Percentiles rank a stretch among this genome's conserved stretches.
Evolutionary conservation across 345 rosid species (phyloP).

Genomic region (Pelargonium nanum): DNA sequence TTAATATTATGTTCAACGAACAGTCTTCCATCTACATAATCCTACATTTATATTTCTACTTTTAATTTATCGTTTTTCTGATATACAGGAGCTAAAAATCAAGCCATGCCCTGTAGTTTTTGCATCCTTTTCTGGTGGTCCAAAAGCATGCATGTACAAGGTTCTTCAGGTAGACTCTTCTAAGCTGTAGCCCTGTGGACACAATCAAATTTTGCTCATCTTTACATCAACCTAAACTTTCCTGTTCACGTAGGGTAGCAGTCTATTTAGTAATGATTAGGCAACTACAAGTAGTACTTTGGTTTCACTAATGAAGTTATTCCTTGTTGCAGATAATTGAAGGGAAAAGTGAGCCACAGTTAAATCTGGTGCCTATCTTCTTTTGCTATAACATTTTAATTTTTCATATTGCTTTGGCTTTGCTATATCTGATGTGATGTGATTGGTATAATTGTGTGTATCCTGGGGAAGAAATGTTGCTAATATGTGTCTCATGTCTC

Average conservation of each 20-base stretch:
- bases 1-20: neutral
- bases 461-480: neutral
- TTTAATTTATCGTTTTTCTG: constrained; percentile 6
- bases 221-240: neutral
- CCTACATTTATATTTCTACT: neutral
- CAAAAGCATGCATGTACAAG: constrained; percentile 85
- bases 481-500: neutral
- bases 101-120: constrained; percentile 69
- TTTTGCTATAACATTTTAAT: neutral
- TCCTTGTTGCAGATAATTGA: constrained; percentile 55
- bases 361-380: constrained; percentile 37
- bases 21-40: neutral
- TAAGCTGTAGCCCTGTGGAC: neutral
- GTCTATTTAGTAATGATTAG: neutral
- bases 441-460: too few species aligned
- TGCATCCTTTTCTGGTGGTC: constrained; percentile 86
- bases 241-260: neutral
- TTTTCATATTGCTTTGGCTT: neutral
- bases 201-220: neutral
- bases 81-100: constrained; percentile 56
- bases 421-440: neutral
- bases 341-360: constrained; percentile 37
- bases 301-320: neutral
- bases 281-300: neutral
- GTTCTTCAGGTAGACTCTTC: constrained; percentile 63